Evolutionary conservation across 495 filamentous ascomycete species (phyloP), one percentile per base, ranked within the genome.

Genomic region (Cercophora scortea): DNA sequence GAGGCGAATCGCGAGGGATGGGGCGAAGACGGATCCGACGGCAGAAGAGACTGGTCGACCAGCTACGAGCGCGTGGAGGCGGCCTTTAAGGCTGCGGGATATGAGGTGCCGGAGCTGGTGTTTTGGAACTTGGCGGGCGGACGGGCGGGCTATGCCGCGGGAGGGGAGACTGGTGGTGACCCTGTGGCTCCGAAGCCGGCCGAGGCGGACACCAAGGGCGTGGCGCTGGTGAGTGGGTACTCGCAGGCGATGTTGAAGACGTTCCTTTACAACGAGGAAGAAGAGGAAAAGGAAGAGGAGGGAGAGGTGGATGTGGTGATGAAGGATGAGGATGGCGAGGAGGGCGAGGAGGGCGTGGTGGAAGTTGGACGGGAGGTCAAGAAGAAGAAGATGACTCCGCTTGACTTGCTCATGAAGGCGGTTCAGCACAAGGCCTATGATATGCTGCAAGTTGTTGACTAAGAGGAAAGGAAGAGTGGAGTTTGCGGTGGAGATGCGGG

Each of bases 81-180:
- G 32, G 57, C 53, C 42, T 78, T 56, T 58, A 52, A 49, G 33
- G 61, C 60, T 6, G 67, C 68, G 11, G 75, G 75, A 12, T 78
- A 77, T 53, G 63, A 71, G 53, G 63, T 78, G 60, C 75, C 75
- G 5, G 62, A 67, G 61, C 61, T 78, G 17, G 61, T 77, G 32
- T 78, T 73, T 54, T 78, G 75, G 75, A 78, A 77, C 53, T 61
- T 78, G 19, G 70, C 69, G 0, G 71, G 63, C 32, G 64, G 63
- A 5, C 52, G 58, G n/a, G 54, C 58, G 1, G 65, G 61, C 15
- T 58, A 61, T 34, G 54, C 36, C 2, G 25, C 25, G 2, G 25
- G 5, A 2, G 25, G 2, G 25, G 25, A 2, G 12, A 34, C 47
- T 8, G 56, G 53, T 12, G 47, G 47, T 15, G 66, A 61, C 25